Evolutionary conservation across 108 stramenopile species (phyloP), one percentile per base, ranked within the genome.

Genomic region (Aurantiochytrium sp.): DNA sequence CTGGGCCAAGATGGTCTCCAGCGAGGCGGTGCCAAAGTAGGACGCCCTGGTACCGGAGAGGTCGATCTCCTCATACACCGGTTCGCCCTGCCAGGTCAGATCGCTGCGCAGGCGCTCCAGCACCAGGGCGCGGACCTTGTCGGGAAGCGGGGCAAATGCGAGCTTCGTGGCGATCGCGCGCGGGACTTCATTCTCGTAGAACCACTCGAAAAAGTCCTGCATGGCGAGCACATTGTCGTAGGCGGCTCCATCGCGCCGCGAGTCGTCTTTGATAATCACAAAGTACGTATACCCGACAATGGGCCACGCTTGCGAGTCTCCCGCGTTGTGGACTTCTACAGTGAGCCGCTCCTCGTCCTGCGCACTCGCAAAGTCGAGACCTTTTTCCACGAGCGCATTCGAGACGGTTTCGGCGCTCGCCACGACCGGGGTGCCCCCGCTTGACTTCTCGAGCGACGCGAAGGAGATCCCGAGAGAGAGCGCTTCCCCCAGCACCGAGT

Each of bases 211-310:
- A 30, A 81, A 81, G 73, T 81, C 32, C 3, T 81, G 73, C 39
- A 48, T 48, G 21, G 73, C 73, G 21, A 81, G 24, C 6, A 41
- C 42, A 48, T 41, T 48, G 6, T 41, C 39, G 19, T 42, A 6
- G 6, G 12, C n/a, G 39, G 73, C 39, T 12, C 42, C 73, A 17
- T 65, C 34, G 2, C 59, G 27, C 21, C 53, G 53, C 39, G 73
- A 39, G 12, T 48, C 45, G 24, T 2, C 3, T n/a, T 81, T 81
- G 42, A 41, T 12, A 81, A 81, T 81, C 24, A 81, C 45, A 81
- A 81, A 81, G 39, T 81, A 81, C 45, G 73, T 81, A 24, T 81
- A 81, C 0, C 73, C 73, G 30, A 81, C 73, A 48, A 81, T 81
- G 21, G 73, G 73, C 73, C 73, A 81, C 6, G 73, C 73, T 19